These are phyloP conservation scores for Hymenotorrendiella dingleyae DNA, from an alignment of 2,329 filamentous ascomycete species.

Conservation along the genomic window DNA sequence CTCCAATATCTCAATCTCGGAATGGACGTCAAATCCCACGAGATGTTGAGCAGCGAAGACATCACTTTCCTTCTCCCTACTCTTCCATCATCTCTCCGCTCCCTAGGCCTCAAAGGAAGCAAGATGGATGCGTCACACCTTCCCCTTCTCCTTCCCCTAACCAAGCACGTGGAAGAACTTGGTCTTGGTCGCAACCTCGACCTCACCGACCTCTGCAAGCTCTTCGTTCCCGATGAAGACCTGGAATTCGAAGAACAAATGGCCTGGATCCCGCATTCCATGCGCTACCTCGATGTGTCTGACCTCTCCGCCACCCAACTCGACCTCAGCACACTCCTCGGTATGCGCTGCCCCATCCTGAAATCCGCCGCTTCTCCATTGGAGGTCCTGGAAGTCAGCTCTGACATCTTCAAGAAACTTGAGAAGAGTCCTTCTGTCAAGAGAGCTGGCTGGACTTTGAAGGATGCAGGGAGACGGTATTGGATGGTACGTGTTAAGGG, in stretches of 20 bases:
- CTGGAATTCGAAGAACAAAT: constrained; percentile 31
- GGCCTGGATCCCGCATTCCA: constrained; percentile 49
- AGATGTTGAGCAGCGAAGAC: constrained; percentile 62
- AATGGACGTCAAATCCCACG: constrained; percentile 65
- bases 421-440: constrained; percentile 38
- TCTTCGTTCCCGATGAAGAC: constrained; percentile 24
- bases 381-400: constrained; percentile 69
- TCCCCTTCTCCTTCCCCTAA: constrained; percentile 55
- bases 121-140: constrained; percentile 62
- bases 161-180: constrained; percentile 70
- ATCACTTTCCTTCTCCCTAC: constrained; percentile 58
- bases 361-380: constrained; percentile 58
- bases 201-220: constrained; percentile 48
- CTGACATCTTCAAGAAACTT: constrained; percentile 62
- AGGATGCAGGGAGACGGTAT: constrained; percentile 43
- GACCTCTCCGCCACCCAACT: constrained; percentile 59
- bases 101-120: constrained; percentile 70
- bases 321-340: constrained; percentile 48
- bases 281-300: constrained; percentile 73
- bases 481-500: constrained; percentile 30
- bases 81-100: constrained; percentile 62
- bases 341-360: constrained; percentile 49
- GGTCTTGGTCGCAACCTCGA: constrained; percentile 64
- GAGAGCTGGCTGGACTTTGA: constrained; percentile 8
- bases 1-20: constrained; percentile 69